phyloP scores from a whole-genome alignment of 257 asterid genomes.

The Capsicum baccatum region DNA sequence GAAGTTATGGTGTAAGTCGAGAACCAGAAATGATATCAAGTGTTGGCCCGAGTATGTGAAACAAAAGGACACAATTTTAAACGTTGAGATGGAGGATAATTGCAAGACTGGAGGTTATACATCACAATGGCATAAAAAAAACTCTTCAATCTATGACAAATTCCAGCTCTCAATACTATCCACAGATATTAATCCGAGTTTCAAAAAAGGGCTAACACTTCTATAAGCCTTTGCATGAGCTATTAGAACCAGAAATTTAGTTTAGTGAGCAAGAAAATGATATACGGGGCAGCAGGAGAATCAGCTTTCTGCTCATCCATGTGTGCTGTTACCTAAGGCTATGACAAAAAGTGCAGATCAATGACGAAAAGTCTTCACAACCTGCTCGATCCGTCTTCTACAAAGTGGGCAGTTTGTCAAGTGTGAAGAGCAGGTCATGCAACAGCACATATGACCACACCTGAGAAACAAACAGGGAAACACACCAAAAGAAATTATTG shows the following conservation, averaged over 20 bases:
- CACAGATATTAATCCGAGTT: conserved; percentile 19
- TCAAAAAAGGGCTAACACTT: neutral
- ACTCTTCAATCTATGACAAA: neutral
- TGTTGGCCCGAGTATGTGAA: neutral
- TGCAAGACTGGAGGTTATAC: neutral
- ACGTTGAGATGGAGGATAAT: neutral
- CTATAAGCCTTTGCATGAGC: neutral
- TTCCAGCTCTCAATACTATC: conserved; percentile 28
- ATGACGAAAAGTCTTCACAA: conserved; percentile 86
- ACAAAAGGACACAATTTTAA: neutral
- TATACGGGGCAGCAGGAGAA: neutral
- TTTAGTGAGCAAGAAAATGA: neutral
- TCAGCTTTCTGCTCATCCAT: conserved; percentile 10
- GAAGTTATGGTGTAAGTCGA: no score
- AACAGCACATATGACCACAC: conserved; percentile 99
- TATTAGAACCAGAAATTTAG: neutral
- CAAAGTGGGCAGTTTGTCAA: conserved; percentile 91
- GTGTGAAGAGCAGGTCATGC: conserved; percentile 84
- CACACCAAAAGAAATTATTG: neutral
- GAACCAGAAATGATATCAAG: neutral
- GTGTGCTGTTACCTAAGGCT: neutral
- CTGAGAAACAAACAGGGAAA: conserved; percentile 50
- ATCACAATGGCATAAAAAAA: neutral
- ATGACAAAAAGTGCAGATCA: conserved; percentile 36
- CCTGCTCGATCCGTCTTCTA: conserved; percentile 80